phyloP scores from a whole-genome alignment of 2,329 filamentous ascomycete genomes.

The Botrytis medusae region DNA sequence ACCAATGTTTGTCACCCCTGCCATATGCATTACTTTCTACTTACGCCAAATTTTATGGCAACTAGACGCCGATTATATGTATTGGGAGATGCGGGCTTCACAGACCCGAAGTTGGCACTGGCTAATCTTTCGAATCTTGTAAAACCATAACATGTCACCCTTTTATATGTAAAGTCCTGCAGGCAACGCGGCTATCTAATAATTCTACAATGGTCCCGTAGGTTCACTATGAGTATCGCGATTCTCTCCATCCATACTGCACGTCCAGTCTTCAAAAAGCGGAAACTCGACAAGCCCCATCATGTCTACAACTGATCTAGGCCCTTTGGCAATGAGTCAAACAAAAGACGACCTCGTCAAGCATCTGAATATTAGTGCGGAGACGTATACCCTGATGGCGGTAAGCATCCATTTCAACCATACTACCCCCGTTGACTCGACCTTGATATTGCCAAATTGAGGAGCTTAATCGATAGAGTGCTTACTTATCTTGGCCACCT shows the following conservation, averaged over 20 bases:
- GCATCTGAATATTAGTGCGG: conserved; percentile 33
- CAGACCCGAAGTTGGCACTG: background rate
- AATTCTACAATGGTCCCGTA: background rate
- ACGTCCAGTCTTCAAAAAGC: conserved; percentile 15
- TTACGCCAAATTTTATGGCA: background rate
- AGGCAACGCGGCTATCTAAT: conserved; percentile 10
- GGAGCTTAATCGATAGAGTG: conserved; percentile 24
- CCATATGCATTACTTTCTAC: background rate
- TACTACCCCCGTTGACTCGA: background rate
- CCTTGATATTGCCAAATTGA: background rate
- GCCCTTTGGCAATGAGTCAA: conserved; percentile 37
- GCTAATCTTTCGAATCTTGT: background rate
- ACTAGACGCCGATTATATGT: conserved; percentile 4
- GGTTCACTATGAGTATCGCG: conserved; percentile 9
- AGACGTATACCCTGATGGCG: conserved; percentile 38
- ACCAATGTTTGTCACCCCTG: conserved; percentile 4
- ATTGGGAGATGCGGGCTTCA: conserved; percentile 9
- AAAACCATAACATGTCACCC: background rate
- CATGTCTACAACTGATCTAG: conserved; percentile 20
- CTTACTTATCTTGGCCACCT: conserved; percentile 29
- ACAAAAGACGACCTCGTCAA: conserved; percentile 39
- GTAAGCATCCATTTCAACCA: conserved; percentile 31
- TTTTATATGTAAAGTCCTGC: conserved; percentile 10
- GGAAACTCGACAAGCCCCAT: conserved; percentile 3
- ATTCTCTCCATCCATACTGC: conserved; percentile 13